Percentiles rank a stretch among this genome's conserved stretches.
Conservation (phyloP, 352 stramenopile species). For the Albugo candida region DNA sequence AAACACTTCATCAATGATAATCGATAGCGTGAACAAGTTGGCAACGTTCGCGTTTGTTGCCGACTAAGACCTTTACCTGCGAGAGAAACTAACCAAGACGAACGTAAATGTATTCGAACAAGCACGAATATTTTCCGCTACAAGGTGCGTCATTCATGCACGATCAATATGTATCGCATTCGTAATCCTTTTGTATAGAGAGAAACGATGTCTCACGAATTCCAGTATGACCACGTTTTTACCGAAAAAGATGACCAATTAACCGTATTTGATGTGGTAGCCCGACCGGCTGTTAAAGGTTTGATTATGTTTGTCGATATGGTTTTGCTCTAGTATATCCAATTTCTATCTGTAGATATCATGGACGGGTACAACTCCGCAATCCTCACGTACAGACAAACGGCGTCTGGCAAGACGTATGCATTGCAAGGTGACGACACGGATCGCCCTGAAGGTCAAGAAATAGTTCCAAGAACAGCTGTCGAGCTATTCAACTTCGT, state of each 20-base stretch:
- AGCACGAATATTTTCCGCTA: too few relatives aligned
- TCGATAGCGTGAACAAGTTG: too few relatives aligned
- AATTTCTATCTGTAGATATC: conserved; percentile 28
- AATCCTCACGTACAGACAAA: conserved; percentile 88
- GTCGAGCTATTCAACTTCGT: conserved; percentile 77
- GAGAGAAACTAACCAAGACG: too few relatives aligned
- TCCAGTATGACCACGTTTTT: conserved; percentile 84
- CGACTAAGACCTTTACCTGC: too few relatives aligned
- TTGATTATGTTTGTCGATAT: not conserved
- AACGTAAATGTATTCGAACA: too few relatives aligned
- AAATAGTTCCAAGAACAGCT: conserved; percentile 77
- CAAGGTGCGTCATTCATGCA: too few relatives aligned
- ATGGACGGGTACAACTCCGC: conserved; percentile 87
- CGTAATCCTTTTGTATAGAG: too few relatives aligned
- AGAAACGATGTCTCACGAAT: conserved; percentile 24
- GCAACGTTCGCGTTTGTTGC: not conserved
- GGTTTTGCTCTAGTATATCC: not conserved
- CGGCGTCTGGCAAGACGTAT: conserved; percentile 77
- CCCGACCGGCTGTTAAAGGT: conserved; percentile 77
- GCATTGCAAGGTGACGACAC: conserved; percentile 79
- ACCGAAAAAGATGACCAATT: conserved; percentile 58
- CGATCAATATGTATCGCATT: too few relatives aligned
- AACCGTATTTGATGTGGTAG: conserved; percentile 78
- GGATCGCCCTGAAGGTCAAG: conserved; percentile 63
- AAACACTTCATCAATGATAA: too few relatives aligned